These are phyloP conservation scores for Hammondia hammondi DNA, from an alignment of 169 alveolate species.

Conservation along the genomic window DNA sequence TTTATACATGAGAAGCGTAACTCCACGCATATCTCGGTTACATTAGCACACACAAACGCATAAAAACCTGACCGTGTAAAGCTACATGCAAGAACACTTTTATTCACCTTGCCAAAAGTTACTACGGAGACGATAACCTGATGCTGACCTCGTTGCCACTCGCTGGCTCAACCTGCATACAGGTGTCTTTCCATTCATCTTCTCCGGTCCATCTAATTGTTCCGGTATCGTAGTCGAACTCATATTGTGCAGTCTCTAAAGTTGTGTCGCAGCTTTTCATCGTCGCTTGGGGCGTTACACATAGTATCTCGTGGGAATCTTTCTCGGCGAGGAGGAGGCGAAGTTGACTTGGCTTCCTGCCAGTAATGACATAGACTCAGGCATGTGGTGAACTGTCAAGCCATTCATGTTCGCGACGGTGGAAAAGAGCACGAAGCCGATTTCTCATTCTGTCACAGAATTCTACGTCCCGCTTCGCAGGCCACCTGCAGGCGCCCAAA, in stretches of 20 bases:
- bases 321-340: slow-evolving; percentile 34
- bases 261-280: not conserved
- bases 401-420: not conserved
- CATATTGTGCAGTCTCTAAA: not conserved
- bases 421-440: too few relatives aligned
- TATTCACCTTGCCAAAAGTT: not conserved
- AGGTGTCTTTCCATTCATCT: not conserved
- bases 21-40: too few relatives aligned
- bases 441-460: too few relatives aligned
- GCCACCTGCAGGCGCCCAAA: too few relatives aligned
- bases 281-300: slow-evolving; percentile 20
- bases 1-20: too few relatives aligned
- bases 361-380: not conserved
- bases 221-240: not conserved
- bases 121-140: not conserved
- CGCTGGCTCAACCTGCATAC: not conserved
- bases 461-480: too few relatives aligned
- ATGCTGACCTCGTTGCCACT: not conserved
- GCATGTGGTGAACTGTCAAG: not conserved
- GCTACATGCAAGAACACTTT: too few relatives aligned
- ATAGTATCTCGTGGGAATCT: not conserved
- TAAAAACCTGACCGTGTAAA: too few relatives aligned
- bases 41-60: too few relatives aligned
- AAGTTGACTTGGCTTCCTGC: slow-evolving; percentile 19
- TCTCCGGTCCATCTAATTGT: slow-evolving; percentile 31